phyloP scores from a whole-genome alignment of 1,139 yeast genomes.

The Nadsonia commutata region DNA sequence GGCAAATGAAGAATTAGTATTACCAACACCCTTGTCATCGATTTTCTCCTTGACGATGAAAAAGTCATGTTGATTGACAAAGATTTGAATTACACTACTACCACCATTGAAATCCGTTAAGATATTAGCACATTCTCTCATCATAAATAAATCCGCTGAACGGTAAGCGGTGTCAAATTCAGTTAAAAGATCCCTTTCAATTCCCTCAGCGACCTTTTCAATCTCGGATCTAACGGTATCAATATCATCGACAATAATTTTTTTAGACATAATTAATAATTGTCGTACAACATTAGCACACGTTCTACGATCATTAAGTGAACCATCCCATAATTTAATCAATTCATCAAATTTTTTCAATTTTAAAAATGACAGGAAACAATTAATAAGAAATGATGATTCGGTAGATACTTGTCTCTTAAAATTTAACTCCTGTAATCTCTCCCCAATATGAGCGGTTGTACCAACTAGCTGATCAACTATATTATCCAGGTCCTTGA shows the following conservation, averaged over 20 bases:
- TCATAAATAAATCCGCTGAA: slow-evolving; percentile 47
- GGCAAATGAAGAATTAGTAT: slow-evolving; percentile 30
- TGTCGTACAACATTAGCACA: slow-evolving; percentile 62
- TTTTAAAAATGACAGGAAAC: slow-evolving; percentile 62
- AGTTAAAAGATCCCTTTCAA: slow-evolving; percentile 44
- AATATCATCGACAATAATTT: slow-evolving; percentile 21
- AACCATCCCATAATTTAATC: slow-evolving; percentile 21
- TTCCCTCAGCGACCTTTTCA: slow-evolving; percentile 56
- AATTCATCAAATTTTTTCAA: slow-evolving; percentile 46
- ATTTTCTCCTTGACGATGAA: slow-evolving; percentile 39
- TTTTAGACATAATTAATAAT: slow-evolving; percentile 47
- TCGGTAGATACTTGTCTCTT: slow-evolving; percentile 63
- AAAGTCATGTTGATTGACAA: slow-evolving; percentile 68
- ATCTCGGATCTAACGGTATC: slow-evolving; percentile 38
- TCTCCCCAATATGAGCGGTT: slow-evolving; percentile 63
- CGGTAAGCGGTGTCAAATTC: slow-evolving; percentile 29
- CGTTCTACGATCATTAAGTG: slow-evolving; percentile 34
- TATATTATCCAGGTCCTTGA: slow-evolving; percentile 43
- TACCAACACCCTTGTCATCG: slow-evolving; percentile 22
- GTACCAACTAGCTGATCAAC: slow-evolving; percentile 35
- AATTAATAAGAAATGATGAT: slow-evolving; percentile 58
- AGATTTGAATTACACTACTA: slow-evolving; percentile 63
- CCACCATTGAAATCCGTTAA: slow-evolving; percentile 78
- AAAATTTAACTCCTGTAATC: slow-evolving; percentile 58
- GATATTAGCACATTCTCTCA: slow-evolving; percentile 71